Evolutionary conservation across 345 rosid genomes (phyloP).

Genomic region (Euphorbia tirucalli): DNA sequence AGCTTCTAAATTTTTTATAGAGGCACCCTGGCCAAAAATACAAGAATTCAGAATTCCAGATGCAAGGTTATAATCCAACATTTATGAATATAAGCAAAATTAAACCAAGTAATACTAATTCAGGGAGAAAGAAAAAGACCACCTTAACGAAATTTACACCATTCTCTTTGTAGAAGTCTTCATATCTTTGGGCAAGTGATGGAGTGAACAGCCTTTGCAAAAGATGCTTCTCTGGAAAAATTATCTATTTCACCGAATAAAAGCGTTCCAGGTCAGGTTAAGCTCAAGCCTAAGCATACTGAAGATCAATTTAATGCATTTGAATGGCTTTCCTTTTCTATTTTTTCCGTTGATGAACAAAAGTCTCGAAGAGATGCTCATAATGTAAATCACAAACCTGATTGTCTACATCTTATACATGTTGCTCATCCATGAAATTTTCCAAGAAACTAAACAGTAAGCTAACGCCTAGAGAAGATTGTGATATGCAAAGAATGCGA

Average conservation of each 20-base stretch:
- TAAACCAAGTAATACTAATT: not conserved
- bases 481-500: not conserved
- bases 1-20: slow-evolving; percentile 72
- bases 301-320: not conserved
- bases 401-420: not conserved
- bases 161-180: slow-evolving; percentile 73
- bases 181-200: slow-evolving; percentile 79
- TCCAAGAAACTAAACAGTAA: not conserved
- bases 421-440: not conserved
- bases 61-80: not conserved
- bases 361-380: not conserved
- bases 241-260: slow-evolving; percentile 44
- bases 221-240: slow-evolving; percentile 84
- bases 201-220: slow-evolving; percentile 92
- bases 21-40: slow-evolving; percentile 54
- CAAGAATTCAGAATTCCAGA: slow-evolving; percentile 12
- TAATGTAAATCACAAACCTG: not conserved
- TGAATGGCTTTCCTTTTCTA: not conserved
- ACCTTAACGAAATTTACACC: slow-evolving; percentile 82
- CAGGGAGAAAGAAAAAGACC: slow-evolving; percentile 11
- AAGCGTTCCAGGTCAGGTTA: not conserved
- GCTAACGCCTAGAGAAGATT: not conserved
- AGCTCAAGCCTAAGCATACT: not conserved
- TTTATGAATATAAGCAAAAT: not conserved
- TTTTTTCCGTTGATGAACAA: not conserved